Evolutionary conservation across 176 grass and related monocot species (phyloP), one percentile per base, ranked within the genome.

Genomic region (Calamus simplicifolius): DNA sequence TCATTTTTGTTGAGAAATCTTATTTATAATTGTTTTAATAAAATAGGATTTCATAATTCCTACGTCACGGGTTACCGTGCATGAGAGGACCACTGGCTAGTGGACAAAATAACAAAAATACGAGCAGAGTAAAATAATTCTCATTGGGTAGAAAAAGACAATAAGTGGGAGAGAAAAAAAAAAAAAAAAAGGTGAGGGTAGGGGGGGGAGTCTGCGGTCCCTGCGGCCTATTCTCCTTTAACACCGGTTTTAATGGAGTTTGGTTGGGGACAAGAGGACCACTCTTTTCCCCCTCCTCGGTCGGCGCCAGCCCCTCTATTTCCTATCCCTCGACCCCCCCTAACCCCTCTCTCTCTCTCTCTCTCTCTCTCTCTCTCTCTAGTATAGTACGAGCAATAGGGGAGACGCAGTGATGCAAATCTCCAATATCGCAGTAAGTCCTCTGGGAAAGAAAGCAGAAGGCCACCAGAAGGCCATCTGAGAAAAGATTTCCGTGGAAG

Each of bases 201-300:
- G 21, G 21, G 21, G 35, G 31, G 35, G 35, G 35, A 43, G 35
- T 3, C n/a, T 19, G 58, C 29, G 58, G 58, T 60, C 58, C 58
- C 58, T 60, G 58, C 16, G 25, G 29, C 58, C 58, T 15, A 56
- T 8, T 18, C 23, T 12, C 23, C 54, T 60, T 60, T 60, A 60
- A 60, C 31, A 18, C 6, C 16, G 27, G 27, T 17, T 60, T 60
- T 60, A 60, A 60, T 60, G 58, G 58, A 0, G 25, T 35, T 60
- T 60, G 35, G 58, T 60, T 60, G 58, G 27, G 58, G 35, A 38
- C n/a, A 18, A 18, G 25, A 60, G 58, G 58, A 60, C 58, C 58
- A 60, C 58, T 38, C 8, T 2, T 43, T 43, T 13, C 35, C 58
- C 25, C 19, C 28, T 18, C 28, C 29, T 60, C 18, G 25, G 58